phyloP scores from a whole-genome alignment of 2,329 filamentous ascomycete species.

The Arthrobotrys iridis region DNA sequence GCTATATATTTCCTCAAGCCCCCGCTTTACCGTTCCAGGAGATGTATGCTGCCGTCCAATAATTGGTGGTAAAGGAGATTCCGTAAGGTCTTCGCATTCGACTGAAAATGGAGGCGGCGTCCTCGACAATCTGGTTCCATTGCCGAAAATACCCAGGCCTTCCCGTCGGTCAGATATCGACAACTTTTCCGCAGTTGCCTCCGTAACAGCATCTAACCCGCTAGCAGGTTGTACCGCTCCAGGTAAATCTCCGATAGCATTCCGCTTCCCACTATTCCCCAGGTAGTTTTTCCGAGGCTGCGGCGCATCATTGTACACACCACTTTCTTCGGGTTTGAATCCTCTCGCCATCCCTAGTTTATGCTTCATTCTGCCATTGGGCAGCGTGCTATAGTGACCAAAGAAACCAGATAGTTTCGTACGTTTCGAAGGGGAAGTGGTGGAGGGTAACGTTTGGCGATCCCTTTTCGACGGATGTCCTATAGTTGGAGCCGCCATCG shows the following conservation, averaged over 20 bases:
- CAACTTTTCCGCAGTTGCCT: background rate
- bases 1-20: constrained; percentile 38
- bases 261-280: constrained; percentile 15
- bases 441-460: background rate
- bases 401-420: constrained; percentile 8
- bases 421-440: constrained; percentile 28
- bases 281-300: constrained; percentile 15
- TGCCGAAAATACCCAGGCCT: background rate
- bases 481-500: constrained; percentile 9
- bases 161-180: background rate
- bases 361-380: background rate
- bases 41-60: constrained; percentile 18
- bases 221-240: background rate
- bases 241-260: background rate
- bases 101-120: constrained; percentile 25
- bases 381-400: background rate
- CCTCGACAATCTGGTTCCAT: constrained; percentile 9
- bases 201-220: background rate
- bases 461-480: constrained; percentile 31
- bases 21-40: constrained; percentile 23
- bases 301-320: background rate
- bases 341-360: background rate
- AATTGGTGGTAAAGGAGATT: constrained; percentile 35
- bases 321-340: no score
- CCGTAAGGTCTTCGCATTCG: constrained; percentile 5